Conservation (phyloP, 2,329 filamentous ascomycete species). For the Fusarium temperatum region DNA sequence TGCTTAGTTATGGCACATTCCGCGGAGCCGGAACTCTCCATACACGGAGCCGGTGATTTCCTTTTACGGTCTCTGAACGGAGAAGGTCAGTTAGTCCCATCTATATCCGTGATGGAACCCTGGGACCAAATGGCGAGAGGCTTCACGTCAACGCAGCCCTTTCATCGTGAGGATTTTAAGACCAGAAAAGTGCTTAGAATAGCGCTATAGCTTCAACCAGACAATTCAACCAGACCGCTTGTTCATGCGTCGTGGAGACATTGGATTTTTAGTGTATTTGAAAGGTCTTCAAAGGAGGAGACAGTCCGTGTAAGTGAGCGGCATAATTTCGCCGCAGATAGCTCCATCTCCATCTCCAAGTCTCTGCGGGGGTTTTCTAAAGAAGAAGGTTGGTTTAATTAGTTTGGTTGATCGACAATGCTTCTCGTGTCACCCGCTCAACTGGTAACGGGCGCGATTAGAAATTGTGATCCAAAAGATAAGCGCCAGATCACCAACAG, state of each 20-base stretch:
- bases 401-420: slow-evolving; percentile 3
- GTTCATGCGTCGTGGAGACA: background rate
- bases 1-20: background rate
- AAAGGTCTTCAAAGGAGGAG: background rate
- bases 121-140: background rate
- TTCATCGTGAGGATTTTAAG: background rate
- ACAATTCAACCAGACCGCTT: slow-evolving; percentile 4
- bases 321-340: background rate
- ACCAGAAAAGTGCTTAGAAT: slow-evolving; percentile 21
- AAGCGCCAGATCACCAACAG: slow-evolving; percentile 10
- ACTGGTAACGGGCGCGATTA: slow-evolving; percentile 9
- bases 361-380: background rate
- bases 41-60: slow-evolving; percentile 24
- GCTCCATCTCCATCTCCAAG: background rate
- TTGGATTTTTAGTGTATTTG: background rate
- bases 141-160: slow-evolving; percentile 23
- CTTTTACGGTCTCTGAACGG: background rate
- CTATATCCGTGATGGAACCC: slow-evolving; percentile 6
- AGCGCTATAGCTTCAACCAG: slow-evolving; percentile 15
- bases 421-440: slow-evolving; percentile 9
- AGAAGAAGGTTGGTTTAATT: background rate
- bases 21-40: slow-evolving; percentile 27
- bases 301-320: slow-evolving; percentile 8
- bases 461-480: background rate
- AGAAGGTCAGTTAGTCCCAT: background rate